Evolutionary conservation across 192 early-diverging fungal genomes (phyloP).

Genomic region (Haplosporangium gracile): DNA sequence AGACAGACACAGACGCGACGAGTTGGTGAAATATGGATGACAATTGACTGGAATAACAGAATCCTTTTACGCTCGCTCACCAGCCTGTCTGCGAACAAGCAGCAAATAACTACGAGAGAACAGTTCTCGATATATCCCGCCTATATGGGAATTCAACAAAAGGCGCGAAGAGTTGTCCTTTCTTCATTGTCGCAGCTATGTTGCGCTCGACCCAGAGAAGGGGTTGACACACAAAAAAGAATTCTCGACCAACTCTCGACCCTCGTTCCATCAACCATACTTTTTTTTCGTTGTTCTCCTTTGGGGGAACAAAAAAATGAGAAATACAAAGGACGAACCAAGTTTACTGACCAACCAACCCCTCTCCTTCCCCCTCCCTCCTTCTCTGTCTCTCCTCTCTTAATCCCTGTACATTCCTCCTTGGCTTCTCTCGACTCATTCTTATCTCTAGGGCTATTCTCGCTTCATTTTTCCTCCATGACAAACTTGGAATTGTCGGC

Average conservation of each 20-base stretch:
- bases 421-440: neutral
- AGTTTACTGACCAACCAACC: neutral
- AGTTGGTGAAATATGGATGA: neutral
- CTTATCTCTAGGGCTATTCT: conserved; percentile 77
- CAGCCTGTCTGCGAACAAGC: neutral
- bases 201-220: neutral
- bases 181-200: neutral
- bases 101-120: neutral
- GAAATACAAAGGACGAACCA: neutral
- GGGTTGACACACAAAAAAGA: neutral
- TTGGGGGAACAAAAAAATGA: neutral
- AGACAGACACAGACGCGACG: neutral
- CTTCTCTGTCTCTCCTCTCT: neutral
- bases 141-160: conserved; percentile 8
- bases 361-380: neutral
- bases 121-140: conserved; percentile 4
- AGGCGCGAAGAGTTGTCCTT: neutral
- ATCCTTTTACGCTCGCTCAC: no score
- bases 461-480: conserved; percentile 90
- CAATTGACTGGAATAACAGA: neutral
- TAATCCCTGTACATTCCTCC: conserved; percentile 1
- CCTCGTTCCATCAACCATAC: neutral
- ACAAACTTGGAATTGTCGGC: conserved; percentile 85
- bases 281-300: neutral
- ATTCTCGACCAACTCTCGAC: neutral